Base-by-base conservation (phyloP, 257 asterid genomes). In the Solanum raphanifolium region DNA sequence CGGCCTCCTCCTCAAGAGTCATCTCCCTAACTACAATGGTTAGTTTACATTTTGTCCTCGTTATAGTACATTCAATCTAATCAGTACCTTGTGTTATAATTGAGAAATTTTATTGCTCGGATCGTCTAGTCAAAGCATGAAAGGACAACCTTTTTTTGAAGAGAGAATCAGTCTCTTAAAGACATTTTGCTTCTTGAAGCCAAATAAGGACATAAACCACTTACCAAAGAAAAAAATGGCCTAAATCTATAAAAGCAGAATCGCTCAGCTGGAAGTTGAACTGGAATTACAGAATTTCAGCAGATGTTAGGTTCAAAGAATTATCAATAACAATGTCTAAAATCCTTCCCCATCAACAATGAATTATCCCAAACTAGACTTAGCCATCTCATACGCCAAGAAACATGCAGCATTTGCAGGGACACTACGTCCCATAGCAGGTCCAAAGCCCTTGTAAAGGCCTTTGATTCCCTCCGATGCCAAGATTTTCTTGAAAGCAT, bases 391-490 rank as follows among this genome's bases (percentile, higher is more conserved):
- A 62, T 84, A 84, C 20, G 87, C 87, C 79, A 84, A 84, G 87
- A 84, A 84, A 84, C 87, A 84, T 34, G 74, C 87, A 31, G 87
- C 87, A 13, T 84, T 84, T 62, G 87, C 87, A 3, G 87, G 87
- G 58, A 84, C 78, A 16, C 87, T 84, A 58, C 87, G 73, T 3
- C n/a, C 87, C 87, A 84, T 84, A 58, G 97, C 98, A 5, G 98
- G 98, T 27, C 95, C 98, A 82, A 96, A 96, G 1, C 99, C 99
- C 91, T 93, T 96, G 87, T 95, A 96, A 15, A 96, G 92, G 21
- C 99, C 99, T 69, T 93, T 94, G 55, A 93, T 91, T 10, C 98
- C 98, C 86, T 95, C 97, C 2, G 92, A 55, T 89, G 92, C 93
- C 90, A 96, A 90, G 89, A 93, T 94, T 91, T 95, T 96, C 38